Percentiles rank a stretch among this genome's conserved stretches.
These are phyloP conservation scores for Malassezia caprae DNA, from an alignment of 1,284 basidiomycete species.

Conservation along the genomic window DNA sequence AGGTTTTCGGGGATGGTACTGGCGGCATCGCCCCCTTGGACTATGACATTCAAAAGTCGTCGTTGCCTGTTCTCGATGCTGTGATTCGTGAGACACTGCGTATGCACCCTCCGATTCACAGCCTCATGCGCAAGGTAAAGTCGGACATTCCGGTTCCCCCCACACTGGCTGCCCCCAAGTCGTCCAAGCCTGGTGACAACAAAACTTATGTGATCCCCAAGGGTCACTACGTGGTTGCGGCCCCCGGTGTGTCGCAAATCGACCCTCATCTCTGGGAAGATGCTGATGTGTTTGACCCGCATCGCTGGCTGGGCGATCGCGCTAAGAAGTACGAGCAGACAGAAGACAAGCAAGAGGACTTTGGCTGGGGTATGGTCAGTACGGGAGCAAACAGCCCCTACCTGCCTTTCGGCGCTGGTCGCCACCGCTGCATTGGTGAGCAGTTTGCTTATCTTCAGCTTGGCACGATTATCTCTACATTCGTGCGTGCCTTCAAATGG, in stretches of 20 bases:
- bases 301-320: slow-evolving; percentile 59
- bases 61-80: slow-evolving; percentile 71
- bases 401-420: slow-evolving; percentile 84
- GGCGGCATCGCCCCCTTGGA: slow-evolving; percentile 61
- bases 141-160: slow-evolving; percentile 72
- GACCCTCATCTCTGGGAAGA: slow-evolving; percentile 72
- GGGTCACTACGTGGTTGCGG: slow-evolving; percentile 82
- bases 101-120: slow-evolving; percentile 45
- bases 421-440: slow-evolving; percentile 89
- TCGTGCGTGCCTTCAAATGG: slow-evolving; percentile 69
- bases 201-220: slow-evolving; percentile 72
- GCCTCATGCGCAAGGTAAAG: slow-evolving; percentile 69
- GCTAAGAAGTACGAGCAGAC: slow-evolving; percentile 56
- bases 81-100: slow-evolving; percentile 87
- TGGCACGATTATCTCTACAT: slow-evolving; percentile 67
- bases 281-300: slow-evolving; percentile 59
- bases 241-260: slow-evolving; percentile 75
- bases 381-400: slow-evolving; percentile 57
- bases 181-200: slow-evolving; percentile 51
- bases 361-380: slow-evolving; percentile 67
- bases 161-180: slow-evolving; percentile 53
- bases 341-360: slow-evolving; percentile 83
- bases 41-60: slow-evolving; percentile 71
- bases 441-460: slow-evolving; percentile 95
- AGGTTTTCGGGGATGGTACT: slow-evolving; percentile 62